Base-by-base conservation (phyloP, 2,329 filamentous ascomycete species). In the Macrophomina tecta region DNA sequence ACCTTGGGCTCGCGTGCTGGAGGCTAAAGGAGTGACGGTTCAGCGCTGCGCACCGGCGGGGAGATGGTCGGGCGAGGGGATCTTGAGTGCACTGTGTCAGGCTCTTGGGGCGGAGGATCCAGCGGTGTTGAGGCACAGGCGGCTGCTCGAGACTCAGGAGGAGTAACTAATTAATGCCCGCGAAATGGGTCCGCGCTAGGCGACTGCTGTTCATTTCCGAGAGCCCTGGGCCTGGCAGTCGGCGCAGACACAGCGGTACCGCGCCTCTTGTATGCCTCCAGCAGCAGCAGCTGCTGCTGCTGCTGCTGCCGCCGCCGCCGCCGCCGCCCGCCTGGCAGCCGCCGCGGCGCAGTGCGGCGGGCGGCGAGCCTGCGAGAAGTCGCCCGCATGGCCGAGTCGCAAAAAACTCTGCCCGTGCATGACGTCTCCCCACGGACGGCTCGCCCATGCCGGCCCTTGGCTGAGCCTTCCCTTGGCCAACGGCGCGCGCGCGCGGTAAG, bases 171-270 rank as follows among this genome's bases (percentile, higher is more conserved):
- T 65, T 65, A 65, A 65, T 65, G 52, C 63, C 63, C 63, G 63
- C 42, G 64, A 45, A 45, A 66, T 66, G 64, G 64, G 45, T 60
- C 64, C 64, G 64, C 64, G 64, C 64, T 66, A 66, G 55, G 64
- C 64, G 36, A 60, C 53, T 45, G 48, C 46, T 62, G 58, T 40
- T 66, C 64, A 66, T 66, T 61, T 66, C 64, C 64, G 64, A 61
- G 40, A 38, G 58, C 32, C 58, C 58, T 62, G 58, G 46, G 58
- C 42, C 16, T 16, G 11, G 40, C 9, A 18, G 18, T 42, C 28
- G 42, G 30, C 38, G 56, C 58, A 62, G 58, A 40, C 42, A 12
- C 45, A 45, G 45, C 58, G 40, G 46, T 62, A 36, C 58, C 45
- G 58, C 58, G 32, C 30, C 56, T 32, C 46, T 49, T 49, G 40